Base-by-base conservation (phyloP, 768 basidiomycete species). In the Cyclocybe aegerita region DNA sequence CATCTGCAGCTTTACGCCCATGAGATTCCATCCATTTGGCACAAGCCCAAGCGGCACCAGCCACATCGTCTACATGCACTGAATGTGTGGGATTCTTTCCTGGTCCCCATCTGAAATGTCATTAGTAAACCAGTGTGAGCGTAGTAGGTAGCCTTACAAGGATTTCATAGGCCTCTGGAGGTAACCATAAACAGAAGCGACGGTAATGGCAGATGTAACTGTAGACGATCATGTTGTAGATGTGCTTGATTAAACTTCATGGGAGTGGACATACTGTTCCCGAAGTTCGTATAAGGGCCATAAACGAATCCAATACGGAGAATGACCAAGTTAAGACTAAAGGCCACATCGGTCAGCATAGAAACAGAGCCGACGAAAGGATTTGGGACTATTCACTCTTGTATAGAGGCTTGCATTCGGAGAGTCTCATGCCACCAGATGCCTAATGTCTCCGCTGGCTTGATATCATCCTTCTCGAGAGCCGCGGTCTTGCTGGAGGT, bases 371-470 rank as follows among this genome's bases (percentile, higher is more conserved):
- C 43, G 42, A 42, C 46, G 39, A 48, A 12, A 46, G 50, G 40
- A 9, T 10, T n/a, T n/a, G n/a, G n/a, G n/a, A n/a, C n/a, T 15
- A 69, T 78, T 48, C 60, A 91, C 90, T 82, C 80, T 54, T 82
- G 74, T 49, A 93, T 89, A 4, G 83, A 81, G 15, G 85, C 88
- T 53, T 93, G 65, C 64, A 80, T 80, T 32, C 91, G 79, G 17
- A 89, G 71, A 1, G 88, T 82, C 71, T 93, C 92, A 57, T 94
- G 92, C 89, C 90, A 93, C 92, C 92, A 94, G 12, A 73, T 81
- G 12, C 92, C 91, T 52, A 84, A 68, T 5, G 82, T 78, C 39
- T 83, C 85, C 14, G 73, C 68, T 9, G 92, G 90, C 61, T 88
- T 87, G 42, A 84, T 68, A 49, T 86, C 83, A 40, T 88, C 85